A percentile compares a stretch with the other conserved stretches of the same genome.
These are phyloP conservation scores for Mytilinidion resinicola DNA, from an alignment of 495 filamentous ascomycete species.

Conservation along the genomic window DNA sequence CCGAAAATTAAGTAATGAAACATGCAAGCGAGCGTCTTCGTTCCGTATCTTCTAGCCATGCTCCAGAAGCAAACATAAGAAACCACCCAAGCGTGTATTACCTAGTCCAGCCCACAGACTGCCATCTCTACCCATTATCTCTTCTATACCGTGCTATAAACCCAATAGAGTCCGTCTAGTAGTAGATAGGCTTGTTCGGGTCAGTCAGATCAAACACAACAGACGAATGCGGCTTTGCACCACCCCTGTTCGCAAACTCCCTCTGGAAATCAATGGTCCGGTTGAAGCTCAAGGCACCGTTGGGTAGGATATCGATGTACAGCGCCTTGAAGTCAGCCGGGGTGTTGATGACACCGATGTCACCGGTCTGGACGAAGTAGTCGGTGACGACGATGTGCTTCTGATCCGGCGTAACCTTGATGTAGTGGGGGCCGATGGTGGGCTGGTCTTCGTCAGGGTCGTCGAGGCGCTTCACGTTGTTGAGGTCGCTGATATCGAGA, in stretches of 20 bases:
- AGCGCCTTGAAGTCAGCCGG: conserved; percentile 57
- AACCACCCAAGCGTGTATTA: too few species aligned
- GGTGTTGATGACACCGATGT: conserved; percentile 57
- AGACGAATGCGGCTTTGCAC: conserved; percentile 53
- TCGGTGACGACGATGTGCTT: conserved; percentile 57
- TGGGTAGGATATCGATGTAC: conserved; percentile 52
- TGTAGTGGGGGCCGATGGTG: conserved; percentile 56
- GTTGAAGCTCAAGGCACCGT: conserved; percentile 53
- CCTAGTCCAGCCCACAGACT: conserved; percentile 23
- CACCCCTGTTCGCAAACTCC: conserved; percentile 49
- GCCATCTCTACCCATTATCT: background rate
- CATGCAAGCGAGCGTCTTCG: too few species aligned
- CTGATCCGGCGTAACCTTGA: conserved; percentile 60
- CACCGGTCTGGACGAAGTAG: conserved; percentile 61
- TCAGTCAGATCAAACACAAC: conserved; percentile 57
- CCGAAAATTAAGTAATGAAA: too few species aligned
- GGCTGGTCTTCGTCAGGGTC: conserved; percentile 53
- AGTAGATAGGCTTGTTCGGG: conserved; percentile 39
- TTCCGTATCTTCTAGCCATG: too few species aligned
- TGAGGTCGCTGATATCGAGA: conserved; percentile 56
- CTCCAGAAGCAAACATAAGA: too few species aligned
- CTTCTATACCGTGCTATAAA: background rate
- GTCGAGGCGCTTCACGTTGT: conserved; percentile 55
- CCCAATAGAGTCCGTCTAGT: conserved; percentile 12
- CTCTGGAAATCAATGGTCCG: conserved; percentile 51